Conservation (phyloP, 1,139 yeast genomes). For the Candida sanyaensis region DNA sequence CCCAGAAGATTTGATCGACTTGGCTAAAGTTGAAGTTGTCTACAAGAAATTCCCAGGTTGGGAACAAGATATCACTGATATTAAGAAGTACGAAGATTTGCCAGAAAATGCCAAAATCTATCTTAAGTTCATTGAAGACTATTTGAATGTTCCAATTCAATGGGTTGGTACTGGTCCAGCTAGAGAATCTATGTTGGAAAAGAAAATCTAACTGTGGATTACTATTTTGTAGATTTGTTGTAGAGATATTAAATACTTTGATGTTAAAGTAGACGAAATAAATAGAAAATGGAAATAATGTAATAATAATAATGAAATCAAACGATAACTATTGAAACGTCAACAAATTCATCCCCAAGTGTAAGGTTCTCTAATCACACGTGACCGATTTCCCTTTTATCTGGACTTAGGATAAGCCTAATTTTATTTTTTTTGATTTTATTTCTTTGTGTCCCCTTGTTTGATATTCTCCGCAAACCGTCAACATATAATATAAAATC, state of each 20-base stretch:
- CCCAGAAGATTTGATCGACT: conserved; percentile 86
- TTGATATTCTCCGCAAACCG: conserved; percentile 1
- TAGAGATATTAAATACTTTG: no score
- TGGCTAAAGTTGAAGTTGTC: conserved; percentile 88
- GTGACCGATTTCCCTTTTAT: neutral
- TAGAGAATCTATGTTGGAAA: conserved; percentile 78
- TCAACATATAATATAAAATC: neutral
- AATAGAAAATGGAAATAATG: no score
- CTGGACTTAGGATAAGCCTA: neutral
- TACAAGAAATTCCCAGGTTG: conserved; percentile 94
- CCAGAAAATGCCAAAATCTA: conserved; percentile 88
- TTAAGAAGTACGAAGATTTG: conserved; percentile 69
- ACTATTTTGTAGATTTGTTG: no score
- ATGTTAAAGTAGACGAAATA: no score
- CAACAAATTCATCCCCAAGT: no score
- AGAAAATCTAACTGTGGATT: conserved; percentile 18
- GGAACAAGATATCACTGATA: conserved; percentile 79
- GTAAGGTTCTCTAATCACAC: neutral
- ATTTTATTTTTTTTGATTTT: neutral
- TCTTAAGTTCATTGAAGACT: conserved; percentile 82
- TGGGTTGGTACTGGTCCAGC: conserved; percentile 99
- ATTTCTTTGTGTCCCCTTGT: neutral
- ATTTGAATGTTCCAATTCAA: conserved; percentile 77
- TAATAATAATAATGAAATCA: no score
- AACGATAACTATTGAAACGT: no score